Conservation (phyloP, 2,329 filamentous ascomycete genomes). For the Chalaropsis thielavioides region DNA sequence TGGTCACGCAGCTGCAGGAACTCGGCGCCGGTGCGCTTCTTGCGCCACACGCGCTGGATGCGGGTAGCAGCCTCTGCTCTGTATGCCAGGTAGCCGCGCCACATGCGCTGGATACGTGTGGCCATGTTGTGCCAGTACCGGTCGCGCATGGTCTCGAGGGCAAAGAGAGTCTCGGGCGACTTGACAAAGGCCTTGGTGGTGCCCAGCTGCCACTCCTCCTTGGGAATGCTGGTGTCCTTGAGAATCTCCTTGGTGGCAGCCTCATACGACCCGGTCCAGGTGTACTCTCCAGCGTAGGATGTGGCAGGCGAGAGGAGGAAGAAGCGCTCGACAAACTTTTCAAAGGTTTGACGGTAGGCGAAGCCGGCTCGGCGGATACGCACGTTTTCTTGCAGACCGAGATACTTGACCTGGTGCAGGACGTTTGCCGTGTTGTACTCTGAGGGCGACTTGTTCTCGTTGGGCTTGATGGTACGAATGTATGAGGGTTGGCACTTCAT, state of each 20-base stretch:
- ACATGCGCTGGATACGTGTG: slow-evolving; percentile 89
- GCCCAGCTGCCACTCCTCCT: slow-evolving; percentile 94
- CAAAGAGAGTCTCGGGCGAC: slow-evolving; percentile 90
- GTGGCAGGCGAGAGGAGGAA: slow-evolving; percentile 89
- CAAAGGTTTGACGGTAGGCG: slow-evolving; percentile 90
- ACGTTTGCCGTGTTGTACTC: slow-evolving; percentile 91
- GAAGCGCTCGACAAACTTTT: slow-evolving; percentile 96
- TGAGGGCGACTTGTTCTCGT: slow-evolving; percentile 91
- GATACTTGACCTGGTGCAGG: slow-evolving; percentile 95
- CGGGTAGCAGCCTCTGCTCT: slow-evolving; percentile 81
- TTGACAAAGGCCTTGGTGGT: slow-evolving; percentile 97
- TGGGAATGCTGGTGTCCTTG: slow-evolving; percentile 88
- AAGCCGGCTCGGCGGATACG: slow-evolving; percentile 93
- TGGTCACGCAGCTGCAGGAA: slow-evolving; percentile 78
- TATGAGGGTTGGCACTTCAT: slow-evolving; percentile 98
- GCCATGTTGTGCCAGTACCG: slow-evolving; percentile 99
- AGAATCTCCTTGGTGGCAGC: slow-evolving; percentile 83
- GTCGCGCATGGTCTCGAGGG: slow-evolving; percentile 93
- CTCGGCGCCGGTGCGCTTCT: slow-evolving; percentile 79
- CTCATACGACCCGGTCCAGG: slow-evolving; percentile 78
- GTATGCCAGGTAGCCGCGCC: slow-evolving; percentile 90
- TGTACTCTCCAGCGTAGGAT: slow-evolving; percentile 93
- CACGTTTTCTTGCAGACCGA: slow-evolving; percentile 98
- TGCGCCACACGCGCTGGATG: slow-evolving; percentile 91
- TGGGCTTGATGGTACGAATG: slow-evolving; percentile 97